A percentile compares a stretch with the other conserved stretches of the same genome.
These are phyloP conservation scores for Malassezia restricta DNA, from an alignment of 1,284 basidiomycete genomes.

Conservation along the genomic window DNA sequence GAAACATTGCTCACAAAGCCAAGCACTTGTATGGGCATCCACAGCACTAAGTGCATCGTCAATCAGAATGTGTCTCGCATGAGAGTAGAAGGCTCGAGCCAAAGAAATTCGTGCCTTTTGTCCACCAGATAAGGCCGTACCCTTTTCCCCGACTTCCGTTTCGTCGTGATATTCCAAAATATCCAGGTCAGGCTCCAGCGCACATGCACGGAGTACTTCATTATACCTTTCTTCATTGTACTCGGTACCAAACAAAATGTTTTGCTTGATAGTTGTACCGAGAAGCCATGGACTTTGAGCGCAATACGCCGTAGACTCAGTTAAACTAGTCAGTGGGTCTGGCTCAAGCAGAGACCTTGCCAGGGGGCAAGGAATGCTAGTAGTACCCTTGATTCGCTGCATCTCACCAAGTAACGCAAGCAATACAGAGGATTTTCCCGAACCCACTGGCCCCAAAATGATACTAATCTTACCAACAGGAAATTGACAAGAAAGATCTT, in stretches of 20 bases:
- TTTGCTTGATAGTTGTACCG: slow-evolving; percentile 85
- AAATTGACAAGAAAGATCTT: slow-evolving; percentile 54
- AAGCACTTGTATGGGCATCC: slow-evolving; percentile 73
- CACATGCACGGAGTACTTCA: slow-evolving; percentile 67
- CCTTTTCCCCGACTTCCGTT: slow-evolving; percentile 75
- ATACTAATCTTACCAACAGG: slow-evolving; percentile 54
- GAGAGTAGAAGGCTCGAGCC: slow-evolving; percentile 83
- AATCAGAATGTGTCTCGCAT: slow-evolving; percentile 68
- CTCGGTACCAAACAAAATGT: slow-evolving; percentile 78
- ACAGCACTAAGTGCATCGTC: slow-evolving; percentile 85
- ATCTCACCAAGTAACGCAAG: slow-evolving; percentile 56
- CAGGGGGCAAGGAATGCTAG: slow-evolving; percentile 52
- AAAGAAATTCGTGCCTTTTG: slow-evolving; percentile 67
- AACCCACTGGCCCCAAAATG: slow-evolving; percentile 55
- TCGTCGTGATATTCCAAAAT: slow-evolving; percentile 90
- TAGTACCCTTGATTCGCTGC: slow-evolving; percentile 49
- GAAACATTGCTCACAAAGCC: slow-evolving; percentile 58
- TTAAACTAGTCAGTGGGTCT: slow-evolving; percentile 53
- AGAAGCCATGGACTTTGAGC: slow-evolving; percentile 86
- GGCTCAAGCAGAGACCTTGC: slow-evolving; percentile 37
- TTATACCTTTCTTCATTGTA: slow-evolving; percentile 66
- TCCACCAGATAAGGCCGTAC: slow-evolving; percentile 63
- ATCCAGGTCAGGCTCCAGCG: slow-evolving; percentile 65
- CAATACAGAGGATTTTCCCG: slow-evolving; percentile 49
- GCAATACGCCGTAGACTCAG: slow-evolving; percentile 73